These are phyloP conservation scores for Cucurbita maxima DNA, from an alignment of 306 rosid species.

Conservation along the genomic window DNA sequence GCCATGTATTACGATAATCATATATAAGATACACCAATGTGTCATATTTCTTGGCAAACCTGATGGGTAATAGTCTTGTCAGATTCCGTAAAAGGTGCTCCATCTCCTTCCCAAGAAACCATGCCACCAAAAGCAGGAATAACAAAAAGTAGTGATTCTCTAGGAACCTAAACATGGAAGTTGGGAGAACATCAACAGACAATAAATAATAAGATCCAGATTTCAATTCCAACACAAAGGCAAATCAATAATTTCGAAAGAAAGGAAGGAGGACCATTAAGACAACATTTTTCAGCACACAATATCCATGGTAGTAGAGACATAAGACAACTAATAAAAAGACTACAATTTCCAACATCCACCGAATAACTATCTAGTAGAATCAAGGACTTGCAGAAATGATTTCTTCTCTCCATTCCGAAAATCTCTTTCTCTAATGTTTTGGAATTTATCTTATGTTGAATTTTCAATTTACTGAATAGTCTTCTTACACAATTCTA, in stretches of 20 bases:
- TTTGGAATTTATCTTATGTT: not conserved
- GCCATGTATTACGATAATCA: not conserved
- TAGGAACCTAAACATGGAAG: slow-evolving; percentile 43
- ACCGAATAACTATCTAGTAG: not conserved
- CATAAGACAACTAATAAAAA: not conserved
- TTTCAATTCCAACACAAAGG: not conserved
- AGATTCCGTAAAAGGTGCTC: slow-evolving; percentile 60
- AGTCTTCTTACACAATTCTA: not conserved
- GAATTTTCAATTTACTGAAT: not conserved
- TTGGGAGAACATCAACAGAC: not conserved
- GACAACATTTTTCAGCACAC: not conserved
- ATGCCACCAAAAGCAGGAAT: slow-evolving; percentile 90
- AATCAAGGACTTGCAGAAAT: not conserved
- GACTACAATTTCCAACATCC: not conserved
- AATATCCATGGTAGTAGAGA: not conserved
- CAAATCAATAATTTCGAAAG: no score
- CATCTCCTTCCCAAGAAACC: slow-evolving; percentile 92
- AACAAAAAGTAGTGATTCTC: slow-evolving; percentile 75
- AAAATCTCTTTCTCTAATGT: not conserved
- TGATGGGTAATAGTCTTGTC: slow-evolving; percentile 76
- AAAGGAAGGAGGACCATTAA: not conserved
- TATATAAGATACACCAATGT: not conserved
- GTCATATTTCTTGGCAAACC: slow-evolving; percentile 23
- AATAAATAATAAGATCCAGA: not conserved
- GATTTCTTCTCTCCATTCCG: not conserved